Evolutionary conservation across 2,329 filamentous ascomycete genomes (phyloP), one percentile per base, ranked within the genome.

Genomic region (Stemphylium vesicarium): DNA sequence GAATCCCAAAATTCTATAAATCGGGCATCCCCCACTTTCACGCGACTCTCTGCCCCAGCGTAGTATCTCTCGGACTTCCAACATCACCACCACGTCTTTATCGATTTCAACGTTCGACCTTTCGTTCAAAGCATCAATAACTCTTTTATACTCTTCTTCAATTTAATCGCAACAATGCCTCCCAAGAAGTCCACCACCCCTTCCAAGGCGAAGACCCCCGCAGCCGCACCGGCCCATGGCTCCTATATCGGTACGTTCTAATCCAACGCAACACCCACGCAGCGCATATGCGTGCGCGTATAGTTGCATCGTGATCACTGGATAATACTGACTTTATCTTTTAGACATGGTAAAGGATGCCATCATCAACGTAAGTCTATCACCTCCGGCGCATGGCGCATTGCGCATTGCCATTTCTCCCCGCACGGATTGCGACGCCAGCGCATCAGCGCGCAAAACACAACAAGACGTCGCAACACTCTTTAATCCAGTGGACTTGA

Each of bases 311-410:
- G 56, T 77, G 70, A 75, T 87, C 84, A 82, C 84, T 70, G 77
- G 71, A 62, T 64, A 75, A 76, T 83, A 74, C 82, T 85, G 79
- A 86, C 81, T 66, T 53, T 66, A 62, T 65, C 38, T 70, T 72
- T 73, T 76, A 88, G 86, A 88, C 78, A 88, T 89, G 87, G 87
- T 89, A 77, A 88, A 88, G 79, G 86, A 89, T 77, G 87, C 86
- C 66, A 87, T 89, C 74, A 77, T 88, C 72, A 85, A 83, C 78
- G 87, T 89, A 78, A 86, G 87, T 88, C 74, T 71, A 82, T 78
- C 75, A 72, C 72, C 70, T 66, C 71, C 62, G 74, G 82, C 81
- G 82, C n/a, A n/a, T n/a, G n/a, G n/a, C n/a, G n/a, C n/a, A n/a
- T n/a, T n/a, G n/a, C n/a, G n/a, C 80, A 80, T 76, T 63, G 64